These are phyloP conservation scores for Neonectria coccinea DNA, from an alignment of 2,329 filamentous ascomycete species.

Conservation along the genomic window DNA sequence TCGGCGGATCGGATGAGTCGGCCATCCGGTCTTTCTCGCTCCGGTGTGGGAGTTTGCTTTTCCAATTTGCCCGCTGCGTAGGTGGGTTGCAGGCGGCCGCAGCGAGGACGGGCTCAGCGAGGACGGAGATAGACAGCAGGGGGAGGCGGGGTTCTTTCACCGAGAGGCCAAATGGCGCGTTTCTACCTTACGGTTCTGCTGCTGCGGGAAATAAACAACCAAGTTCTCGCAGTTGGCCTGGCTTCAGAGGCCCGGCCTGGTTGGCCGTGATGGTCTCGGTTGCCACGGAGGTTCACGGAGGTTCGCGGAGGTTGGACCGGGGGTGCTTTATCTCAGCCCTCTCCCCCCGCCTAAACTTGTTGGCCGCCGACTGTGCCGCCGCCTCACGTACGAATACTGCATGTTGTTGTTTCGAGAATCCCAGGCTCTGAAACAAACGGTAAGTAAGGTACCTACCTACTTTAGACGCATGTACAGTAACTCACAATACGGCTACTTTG, in stretches of 20 bases:
- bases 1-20: slow-evolving; percentile 1
- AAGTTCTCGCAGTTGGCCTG: background rate
- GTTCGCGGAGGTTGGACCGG: slow-evolving; percentile 2
- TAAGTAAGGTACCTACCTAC: too few relatives aligned
- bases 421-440: slow-evolving; percentile 19
- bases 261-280: slow-evolving; percentile 14
- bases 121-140: slow-evolving; percentile 2
- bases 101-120: background rate
- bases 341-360: background rate
- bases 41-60: background rate
- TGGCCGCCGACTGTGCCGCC: slow-evolving; percentile 14
- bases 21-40: background rate
- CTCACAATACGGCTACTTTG: background rate
- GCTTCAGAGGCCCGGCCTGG: slow-evolving; percentile 5
- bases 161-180: slow-evolving; percentile 3
- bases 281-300: slow-evolving; percentile 23
- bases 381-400: slow-evolving; percentile 14
- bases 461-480: too few relatives aligned
- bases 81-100: slow-evolving; percentile 4
- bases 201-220: slow-evolving; percentile 19
- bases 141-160: background rate
- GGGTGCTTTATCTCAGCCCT: slow-evolving; percentile 9
- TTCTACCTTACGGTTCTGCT: background rate
- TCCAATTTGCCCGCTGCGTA: background rate
- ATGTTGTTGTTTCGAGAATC: slow-evolving; percentile 10